phyloP scores from a whole-genome alignment of 2,329 filamentous ascomycete species.

The Diplodia corticola region DNA sequence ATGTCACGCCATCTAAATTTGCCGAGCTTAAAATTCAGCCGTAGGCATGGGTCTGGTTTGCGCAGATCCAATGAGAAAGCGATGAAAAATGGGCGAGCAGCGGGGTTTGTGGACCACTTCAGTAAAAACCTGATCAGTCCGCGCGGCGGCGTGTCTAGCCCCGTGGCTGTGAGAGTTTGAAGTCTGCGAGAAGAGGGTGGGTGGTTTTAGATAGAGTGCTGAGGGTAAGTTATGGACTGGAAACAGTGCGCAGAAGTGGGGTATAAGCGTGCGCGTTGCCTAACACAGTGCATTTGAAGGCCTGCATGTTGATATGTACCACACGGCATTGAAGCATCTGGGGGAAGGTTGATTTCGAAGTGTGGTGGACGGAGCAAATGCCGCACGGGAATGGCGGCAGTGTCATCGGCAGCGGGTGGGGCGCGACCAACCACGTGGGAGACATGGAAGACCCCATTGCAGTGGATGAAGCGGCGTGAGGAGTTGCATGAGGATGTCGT shows the following conservation, averaged over 20 bases:
- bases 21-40: not conserved
- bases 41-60: not conserved
- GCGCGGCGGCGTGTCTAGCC: not conserved
- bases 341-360: not conserved
- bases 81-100: not conserved
- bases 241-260: not conserved
- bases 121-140: not conserved
- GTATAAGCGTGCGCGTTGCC: not conserved
- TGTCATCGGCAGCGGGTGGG: not conserved
- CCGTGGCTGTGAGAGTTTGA: not conserved
- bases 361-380: not conserved
- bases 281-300: not conserved
- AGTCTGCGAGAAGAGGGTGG: not conserved
- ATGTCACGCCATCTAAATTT: not conserved
- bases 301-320: not conserved
- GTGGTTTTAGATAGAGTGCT: not conserved
- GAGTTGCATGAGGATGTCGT: not conserved
- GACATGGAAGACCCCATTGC: not conserved
- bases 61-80: not conserved
- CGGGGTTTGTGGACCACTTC: not conserved
- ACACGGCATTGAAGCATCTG: not conserved
- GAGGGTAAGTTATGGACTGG: not conserved
- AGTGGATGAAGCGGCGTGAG: no score
- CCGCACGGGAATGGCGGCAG: not conserved
- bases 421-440: constrained; percentile 4